A percentile compares a stretch with the other conserved stretches of the same genome.
These are phyloP conservation scores for Gynochthodes officinalis DNA, from an alignment of 257 asterid species.

Conservation along the genomic window DNA sequence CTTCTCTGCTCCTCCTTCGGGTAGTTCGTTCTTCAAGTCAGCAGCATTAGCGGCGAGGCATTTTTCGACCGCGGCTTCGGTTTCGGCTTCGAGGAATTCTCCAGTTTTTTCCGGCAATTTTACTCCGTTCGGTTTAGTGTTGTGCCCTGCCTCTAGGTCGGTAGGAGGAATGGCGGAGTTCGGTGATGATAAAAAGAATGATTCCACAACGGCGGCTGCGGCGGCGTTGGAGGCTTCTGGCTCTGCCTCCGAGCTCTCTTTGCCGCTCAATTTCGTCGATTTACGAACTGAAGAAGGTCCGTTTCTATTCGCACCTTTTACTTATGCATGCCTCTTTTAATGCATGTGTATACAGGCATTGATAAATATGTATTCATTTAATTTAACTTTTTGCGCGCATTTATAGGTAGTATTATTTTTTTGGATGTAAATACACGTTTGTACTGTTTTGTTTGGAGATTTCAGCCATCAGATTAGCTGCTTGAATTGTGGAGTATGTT, in stretches of 20 bases:
- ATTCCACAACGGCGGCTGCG: slow-evolving; percentile 28
- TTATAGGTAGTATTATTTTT: background rate
- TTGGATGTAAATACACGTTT: background rate
- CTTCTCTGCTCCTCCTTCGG: slow-evolving; percentile 35
- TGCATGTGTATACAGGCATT: background rate
- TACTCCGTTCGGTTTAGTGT: slow-evolving; percentile 4
- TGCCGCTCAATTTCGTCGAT: slow-evolving; percentile 52
- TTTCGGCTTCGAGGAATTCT: slow-evolving; percentile 7
- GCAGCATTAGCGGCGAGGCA: slow-evolving; percentile 25
- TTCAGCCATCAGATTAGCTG: background rate
- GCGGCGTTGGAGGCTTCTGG: slow-evolving; percentile 33
- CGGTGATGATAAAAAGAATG: slow-evolving; percentile 32
- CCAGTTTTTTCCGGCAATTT: slow-evolving; percentile 20
- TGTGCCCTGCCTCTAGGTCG: slow-evolving; percentile 38
- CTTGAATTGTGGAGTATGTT: background rate
- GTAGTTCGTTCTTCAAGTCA: slow-evolving; percentile 26
- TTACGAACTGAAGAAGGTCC: slow-evolving; percentile 67
- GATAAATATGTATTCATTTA: too few relatives aligned
- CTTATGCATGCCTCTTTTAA: background rate
- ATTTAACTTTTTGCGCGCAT: background rate
- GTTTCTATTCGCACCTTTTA: background rate
- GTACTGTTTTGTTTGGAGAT: background rate
- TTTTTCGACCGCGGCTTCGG: slow-evolving; percentile 1
- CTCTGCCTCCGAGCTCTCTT: slow-evolving; percentile 45
- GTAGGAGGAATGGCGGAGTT: slow-evolving; percentile 43